Percentiles rank a stretch among this genome's conserved stretches.
Conservation (phyloP, 768 basidiomycete species). For the Punctularia strigosozonata region DNA sequence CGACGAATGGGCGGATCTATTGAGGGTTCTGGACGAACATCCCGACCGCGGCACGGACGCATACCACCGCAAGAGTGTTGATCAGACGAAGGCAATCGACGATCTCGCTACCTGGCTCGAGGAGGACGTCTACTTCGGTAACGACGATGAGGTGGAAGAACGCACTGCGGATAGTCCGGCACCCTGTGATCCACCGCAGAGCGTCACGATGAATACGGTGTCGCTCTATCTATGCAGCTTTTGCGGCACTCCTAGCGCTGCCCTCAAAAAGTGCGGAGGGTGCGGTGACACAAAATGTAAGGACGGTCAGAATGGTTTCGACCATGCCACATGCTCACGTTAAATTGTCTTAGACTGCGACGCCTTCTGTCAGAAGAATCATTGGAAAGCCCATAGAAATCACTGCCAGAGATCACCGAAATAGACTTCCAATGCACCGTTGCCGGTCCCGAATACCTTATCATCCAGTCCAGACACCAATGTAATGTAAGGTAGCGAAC, state of each 20-base stretch:
- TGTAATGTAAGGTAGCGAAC: too few species aligned
- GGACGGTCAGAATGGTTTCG: too few species aligned
- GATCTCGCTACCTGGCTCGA: conserved; percentile 50
- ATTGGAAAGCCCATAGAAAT: too few species aligned
- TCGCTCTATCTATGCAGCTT: conserved; percentile 50
- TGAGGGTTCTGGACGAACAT: conserved; percentile 24
- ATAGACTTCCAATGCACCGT: too few species aligned
- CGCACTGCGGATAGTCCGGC: conserved; percentile 6
- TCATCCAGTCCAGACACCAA: too few species aligned
- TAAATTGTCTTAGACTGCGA: too few species aligned
- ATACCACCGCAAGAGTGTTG: background rate
- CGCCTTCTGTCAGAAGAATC: too few species aligned
- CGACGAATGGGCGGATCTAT: conserved; percentile 34
- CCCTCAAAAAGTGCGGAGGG: conserved; percentile 37
- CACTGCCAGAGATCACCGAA: too few species aligned
- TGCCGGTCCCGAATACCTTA: too few species aligned
- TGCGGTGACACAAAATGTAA: conserved; percentile 32
- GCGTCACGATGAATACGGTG: conserved; percentile 35
- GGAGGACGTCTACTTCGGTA: conserved; percentile 29
- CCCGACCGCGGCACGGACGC: conserved; percentile 9
- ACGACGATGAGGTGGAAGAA: conserved; percentile 23
- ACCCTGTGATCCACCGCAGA: conserved; percentile 26
- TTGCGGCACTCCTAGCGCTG: conserved; percentile 53
- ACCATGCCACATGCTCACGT: too few species aligned
- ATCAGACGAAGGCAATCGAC: conserved; percentile 32